Conservation (phyloP, 768 basidiomycete species). For the Paxillus involutus region DNA sequence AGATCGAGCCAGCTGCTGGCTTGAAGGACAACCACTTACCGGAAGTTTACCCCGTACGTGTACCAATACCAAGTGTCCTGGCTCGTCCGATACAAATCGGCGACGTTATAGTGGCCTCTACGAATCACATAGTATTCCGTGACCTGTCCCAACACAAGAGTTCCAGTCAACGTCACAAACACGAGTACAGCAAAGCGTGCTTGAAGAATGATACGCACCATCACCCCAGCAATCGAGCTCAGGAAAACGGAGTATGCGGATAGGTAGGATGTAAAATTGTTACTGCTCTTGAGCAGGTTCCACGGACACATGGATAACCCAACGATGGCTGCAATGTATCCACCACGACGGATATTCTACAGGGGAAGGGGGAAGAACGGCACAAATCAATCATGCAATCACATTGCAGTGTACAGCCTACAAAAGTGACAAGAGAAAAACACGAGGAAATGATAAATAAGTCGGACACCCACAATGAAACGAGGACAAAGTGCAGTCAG, state of each 20-base stretch:
- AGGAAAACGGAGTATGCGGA: slow-evolving; percentile 82
- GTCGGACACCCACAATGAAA: slow-evolving; percentile 54
- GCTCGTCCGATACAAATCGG: slow-evolving; percentile 62
- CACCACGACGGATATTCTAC: slow-evolving; percentile 81
- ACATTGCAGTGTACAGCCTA: background rate
- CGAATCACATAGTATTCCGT: slow-evolving; percentile 78
- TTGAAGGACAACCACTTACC: slow-evolving; percentile 34
- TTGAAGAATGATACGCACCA: slow-evolving; percentile 42
- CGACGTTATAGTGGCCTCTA: slow-evolving; percentile 67
- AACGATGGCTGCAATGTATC: slow-evolving; percentile 78
- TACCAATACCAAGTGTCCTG: slow-evolving; percentile 74
- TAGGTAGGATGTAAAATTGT: slow-evolving; percentile 77
- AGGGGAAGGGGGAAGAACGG: background rate
- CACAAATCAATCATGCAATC: background rate
- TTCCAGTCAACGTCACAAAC: background rate
- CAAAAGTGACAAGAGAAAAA: too few relatives aligned
- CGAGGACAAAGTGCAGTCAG: slow-evolving; percentile 76
- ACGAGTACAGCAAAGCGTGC: background rate
- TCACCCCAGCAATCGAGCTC: slow-evolving; percentile 79
- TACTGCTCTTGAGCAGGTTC: slow-evolving; percentile 73
- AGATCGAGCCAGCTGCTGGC: slow-evolving; percentile 11
- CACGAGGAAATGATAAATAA: background rate
- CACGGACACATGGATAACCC: slow-evolving; percentile 77
- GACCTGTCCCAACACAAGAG: slow-evolving; percentile 42
- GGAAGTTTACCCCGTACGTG: slow-evolving; percentile 69